Evolutionary conservation across 2,329 filamentous ascomycete genomes (phyloP).

Genomic region (Botryotinia calthae): DNA sequence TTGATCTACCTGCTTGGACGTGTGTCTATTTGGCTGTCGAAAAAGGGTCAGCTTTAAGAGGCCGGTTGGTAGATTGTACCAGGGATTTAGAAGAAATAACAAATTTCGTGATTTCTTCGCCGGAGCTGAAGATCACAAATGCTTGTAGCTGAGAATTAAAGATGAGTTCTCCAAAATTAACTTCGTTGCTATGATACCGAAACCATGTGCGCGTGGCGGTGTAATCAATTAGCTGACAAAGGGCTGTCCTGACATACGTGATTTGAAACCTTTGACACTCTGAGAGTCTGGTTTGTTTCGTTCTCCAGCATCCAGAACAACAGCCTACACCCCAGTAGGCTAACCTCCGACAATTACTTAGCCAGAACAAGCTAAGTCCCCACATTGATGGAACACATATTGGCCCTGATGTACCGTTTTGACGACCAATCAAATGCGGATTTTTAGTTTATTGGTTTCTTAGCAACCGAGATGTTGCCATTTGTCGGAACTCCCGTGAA

Average conservation of each 20-base stretch:
- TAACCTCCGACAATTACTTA: neutral
- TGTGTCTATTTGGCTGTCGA: constrained; percentile 30
- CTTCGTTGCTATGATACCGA: neutral
- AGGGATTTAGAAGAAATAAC: constrained; percentile 28
- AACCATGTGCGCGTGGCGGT: neutral
- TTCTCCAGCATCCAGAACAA: neutral
- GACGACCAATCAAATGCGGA: neutral
- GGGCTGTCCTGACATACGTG: neutral
- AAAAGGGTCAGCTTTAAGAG: constrained; percentile 21
- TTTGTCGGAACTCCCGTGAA: neutral
- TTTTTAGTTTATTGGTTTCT: neutral
- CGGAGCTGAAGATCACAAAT: constrained; percentile 26
- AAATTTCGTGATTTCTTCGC: constrained; percentile 18
- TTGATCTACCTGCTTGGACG: constrained; percentile 28
- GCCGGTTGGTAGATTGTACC: constrained; percentile 27
- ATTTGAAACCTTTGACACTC: neutral
- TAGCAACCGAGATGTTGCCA: neutral
- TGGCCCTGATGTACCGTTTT: neutral
- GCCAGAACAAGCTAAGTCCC: neutral
- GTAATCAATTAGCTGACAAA: neutral
- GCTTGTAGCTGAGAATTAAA: constrained; percentile 22
- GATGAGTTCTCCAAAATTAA: neutral
- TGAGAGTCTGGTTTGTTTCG: neutral
- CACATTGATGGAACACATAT: neutral
- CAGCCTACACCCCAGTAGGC: neutral